Percentiles rank a stretch among this genome's conserved stretches.
Conservation (phyloP, 192 early-diverging fungal genomes). For the Paraglomus occultum region DNA sequence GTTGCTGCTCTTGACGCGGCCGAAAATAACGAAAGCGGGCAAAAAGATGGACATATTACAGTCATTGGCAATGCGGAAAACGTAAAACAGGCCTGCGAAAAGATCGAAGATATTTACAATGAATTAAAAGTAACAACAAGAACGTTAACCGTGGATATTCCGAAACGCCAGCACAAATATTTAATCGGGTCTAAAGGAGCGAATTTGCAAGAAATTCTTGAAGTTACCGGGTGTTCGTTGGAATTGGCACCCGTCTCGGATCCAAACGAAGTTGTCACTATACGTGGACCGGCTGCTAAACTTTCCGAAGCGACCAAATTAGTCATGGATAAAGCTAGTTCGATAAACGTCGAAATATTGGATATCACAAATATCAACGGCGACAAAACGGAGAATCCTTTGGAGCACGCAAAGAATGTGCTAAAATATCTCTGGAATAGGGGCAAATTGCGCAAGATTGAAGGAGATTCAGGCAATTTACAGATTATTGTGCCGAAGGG, state of each 20-base stretch:
- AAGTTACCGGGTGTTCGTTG: slow-evolving; percentile 85
- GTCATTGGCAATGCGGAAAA: slow-evolving; percentile 78
- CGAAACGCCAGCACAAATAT: slow-evolving; percentile 93
- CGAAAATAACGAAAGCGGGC: slow-evolving; percentile 30
- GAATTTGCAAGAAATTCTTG: slow-evolving; percentile 78
- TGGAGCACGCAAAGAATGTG: slow-evolving; percentile 62
- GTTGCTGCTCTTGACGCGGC: slow-evolving; percentile 44
- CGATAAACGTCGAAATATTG: slow-evolving; percentile 67
- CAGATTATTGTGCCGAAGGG: slow-evolving; percentile 56
- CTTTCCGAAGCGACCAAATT: slow-evolving; percentile 71
- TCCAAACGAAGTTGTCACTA: slow-evolving; percentile 68
- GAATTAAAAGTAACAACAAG: slow-evolving; percentile 59
- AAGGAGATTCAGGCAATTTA: slow-evolving; percentile 60
- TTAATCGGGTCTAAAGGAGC: slow-evolving; percentile 80
- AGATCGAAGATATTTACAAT: slow-evolving; percentile 55
- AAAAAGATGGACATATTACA: slow-evolving; percentile 53
- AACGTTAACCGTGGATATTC: slow-evolving; percentile 66
- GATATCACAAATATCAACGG: slow-evolving; percentile 63
- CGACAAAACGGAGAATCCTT: slow-evolving; percentile 44
- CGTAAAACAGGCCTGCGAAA: slow-evolving; percentile 62
- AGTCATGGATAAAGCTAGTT: slow-evolving; percentile 81
- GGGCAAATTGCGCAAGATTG: slow-evolving; percentile 71
- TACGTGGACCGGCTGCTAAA: slow-evolving; percentile 74
- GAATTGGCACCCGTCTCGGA: slow-evolving; percentile 71
- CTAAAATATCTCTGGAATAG: slow-evolving; percentile 76